Conservation (phyloP, 2,329 filamentous ascomycete genomes). For the Neopestalotiopsis rosae region DNA sequence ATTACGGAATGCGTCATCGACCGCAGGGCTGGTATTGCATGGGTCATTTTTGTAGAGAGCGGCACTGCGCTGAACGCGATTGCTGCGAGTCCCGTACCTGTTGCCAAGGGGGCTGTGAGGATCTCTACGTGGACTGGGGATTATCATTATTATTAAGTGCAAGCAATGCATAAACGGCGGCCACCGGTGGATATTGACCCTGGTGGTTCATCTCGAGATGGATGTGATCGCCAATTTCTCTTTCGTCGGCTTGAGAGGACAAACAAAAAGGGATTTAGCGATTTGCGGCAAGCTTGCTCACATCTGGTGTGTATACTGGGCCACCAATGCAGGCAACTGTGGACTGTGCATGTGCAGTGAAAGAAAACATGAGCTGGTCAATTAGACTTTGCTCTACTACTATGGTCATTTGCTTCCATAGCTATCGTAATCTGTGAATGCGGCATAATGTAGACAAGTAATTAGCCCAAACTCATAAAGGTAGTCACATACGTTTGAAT, state of each 20-base stretch:
- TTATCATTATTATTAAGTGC: not conserved
- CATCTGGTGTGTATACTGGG: not conserved
- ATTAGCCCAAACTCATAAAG: too few relatives aligned
- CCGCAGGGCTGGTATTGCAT: slow-evolving; percentile 14
- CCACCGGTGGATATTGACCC: not conserved
- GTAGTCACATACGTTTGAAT: too few relatives aligned
- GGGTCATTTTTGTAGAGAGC: slow-evolving; percentile 9
- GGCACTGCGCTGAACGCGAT: not conserved
- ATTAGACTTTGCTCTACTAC: not conserved
- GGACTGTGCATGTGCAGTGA: not conserved
- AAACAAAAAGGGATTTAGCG: not conserved
- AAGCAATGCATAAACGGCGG: not conserved
- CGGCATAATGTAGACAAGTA: too few relatives aligned
- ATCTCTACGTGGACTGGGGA: slow-evolving; percentile 5
- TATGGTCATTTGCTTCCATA: not conserved
- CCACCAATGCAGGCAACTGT: not conserved
- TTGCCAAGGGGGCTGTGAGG: slow-evolving; percentile 10
- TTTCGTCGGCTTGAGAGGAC: not conserved
- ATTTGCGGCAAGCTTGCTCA: not conserved
- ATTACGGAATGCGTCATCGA: slow-evolving; percentile 10
- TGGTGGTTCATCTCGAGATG: not conserved
- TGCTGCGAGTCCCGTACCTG: slow-evolving; percentile 10
- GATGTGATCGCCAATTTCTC: not conserved
- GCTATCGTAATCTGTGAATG: too few relatives aligned
- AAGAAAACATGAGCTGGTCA: not conserved